Conservation (phyloP, 352 stramenopile species). For the Globisporangium uncinulatum region DNA sequence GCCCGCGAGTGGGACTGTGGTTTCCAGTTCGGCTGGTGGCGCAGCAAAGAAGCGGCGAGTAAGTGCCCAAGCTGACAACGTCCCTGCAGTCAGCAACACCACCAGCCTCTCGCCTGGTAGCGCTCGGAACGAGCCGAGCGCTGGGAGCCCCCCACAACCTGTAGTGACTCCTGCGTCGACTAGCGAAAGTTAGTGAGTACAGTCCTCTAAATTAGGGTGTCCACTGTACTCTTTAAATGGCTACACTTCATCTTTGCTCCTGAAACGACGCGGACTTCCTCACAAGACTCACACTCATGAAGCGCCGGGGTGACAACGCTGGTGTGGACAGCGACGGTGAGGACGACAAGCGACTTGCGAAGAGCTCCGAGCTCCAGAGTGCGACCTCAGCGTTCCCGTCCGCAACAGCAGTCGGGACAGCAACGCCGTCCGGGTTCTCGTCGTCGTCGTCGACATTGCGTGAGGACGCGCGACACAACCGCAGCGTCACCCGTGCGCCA, state of each 20-base stretch:
- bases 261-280: too few species aligned
- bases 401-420: conserved; percentile 1
- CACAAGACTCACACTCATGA: conserved; percentile 11
- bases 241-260: neutral
- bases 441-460: neutral
- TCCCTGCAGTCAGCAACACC: neutral
- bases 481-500: conserved; percentile 23
- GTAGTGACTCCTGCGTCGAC: too few species aligned
- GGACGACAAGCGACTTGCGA: neutral
- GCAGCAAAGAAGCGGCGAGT: conserved; percentile 19
- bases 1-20: neutral
- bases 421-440: neutral
- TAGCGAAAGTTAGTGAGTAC: too few species aligned
- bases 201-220: too few species aligned
- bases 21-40: neutral
- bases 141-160: neutral
- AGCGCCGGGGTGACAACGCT: conserved; percentile 10
- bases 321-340: conserved; percentile 16
- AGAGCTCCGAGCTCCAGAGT: conserved; percentile 3
- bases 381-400: neutral
- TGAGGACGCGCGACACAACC: conserved; percentile 16
- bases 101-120: neutral
- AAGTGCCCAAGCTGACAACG: too few species aligned
- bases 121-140: neutral
- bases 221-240: too few species aligned